Base-by-base conservation (phyloP, 2,329 filamentous ascomycete species). In the Xenoacremonium recifei region DNA sequence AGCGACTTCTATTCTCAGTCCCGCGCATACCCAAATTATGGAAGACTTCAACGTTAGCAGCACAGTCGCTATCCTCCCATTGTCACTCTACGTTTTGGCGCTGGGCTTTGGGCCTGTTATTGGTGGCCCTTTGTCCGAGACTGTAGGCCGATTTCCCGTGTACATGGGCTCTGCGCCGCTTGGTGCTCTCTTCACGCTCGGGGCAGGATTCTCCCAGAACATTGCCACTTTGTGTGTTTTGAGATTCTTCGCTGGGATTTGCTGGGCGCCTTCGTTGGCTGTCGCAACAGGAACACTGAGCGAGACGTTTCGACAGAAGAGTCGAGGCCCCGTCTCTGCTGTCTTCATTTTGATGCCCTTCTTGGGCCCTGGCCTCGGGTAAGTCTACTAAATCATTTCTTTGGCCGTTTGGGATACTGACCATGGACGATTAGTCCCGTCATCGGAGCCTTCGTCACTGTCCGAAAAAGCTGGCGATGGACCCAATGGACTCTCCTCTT, bases 41-140 rank as follows among this genome's bases (percentile, higher is more conserved):
- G 30, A 55, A 0, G 67, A 77, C 6, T 86, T 86, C 57, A 50
- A 68, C 33, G 69, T 83, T 11, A 71, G 69, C 12, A 68, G 70
- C 36, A 82, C 77, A 2, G 68, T 72, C 6, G 76, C 81, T 1
- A 65, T 85, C n/a, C 62, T 85, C 0, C 76, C 77, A 0, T 59
- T 85, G 1, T 75, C 81, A 0, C 58, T 82, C 5, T 86, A 82
- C 57, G 73, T 80, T 5, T 61, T 84, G 9, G 81, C 80, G 1
- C 68, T 85, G 0, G 78, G 67, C 3, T 65, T 83, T 13, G 82
- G 81, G 0, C 82, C 82, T 6, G 63, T 84, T 37, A 47, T 82
- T 12, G 76, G 76, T 9, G 79, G 80, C 0, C 82, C 80, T 0
- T 53, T 83, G 1, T 80, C 75, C 36, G 82, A 85, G 55, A 73